A percentile compares a stretch with the other conserved stretches of the same genome.
Evolutionary conservation across 169 alveolate genomes (phyloP).

Genomic region (Cryptosporidium meleagridis): DNA sequence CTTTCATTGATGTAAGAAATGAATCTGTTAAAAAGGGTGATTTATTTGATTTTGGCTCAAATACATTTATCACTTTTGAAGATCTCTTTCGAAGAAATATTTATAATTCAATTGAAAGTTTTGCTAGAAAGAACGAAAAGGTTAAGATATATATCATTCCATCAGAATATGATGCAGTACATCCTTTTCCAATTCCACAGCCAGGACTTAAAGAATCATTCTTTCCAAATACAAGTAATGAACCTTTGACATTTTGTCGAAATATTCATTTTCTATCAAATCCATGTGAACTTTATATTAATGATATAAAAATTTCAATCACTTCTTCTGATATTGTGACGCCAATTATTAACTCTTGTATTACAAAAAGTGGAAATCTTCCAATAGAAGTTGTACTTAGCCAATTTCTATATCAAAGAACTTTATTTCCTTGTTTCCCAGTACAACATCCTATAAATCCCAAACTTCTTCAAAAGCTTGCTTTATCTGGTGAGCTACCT

Average conservation of each 20-base stretch:
- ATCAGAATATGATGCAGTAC: slow-evolving; percentile 60
- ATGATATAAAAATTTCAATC: slow-evolving; percentile 36
- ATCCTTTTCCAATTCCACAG: slow-evolving; percentile 66
- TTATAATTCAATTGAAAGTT: not conserved
- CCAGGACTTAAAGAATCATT: slow-evolving; percentile 51
- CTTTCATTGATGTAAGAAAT: slow-evolving; percentile 61
- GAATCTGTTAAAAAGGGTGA: slow-evolving; percentile 54
- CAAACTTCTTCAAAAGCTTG: slow-evolving; percentile 4
- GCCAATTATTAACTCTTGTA: slow-evolving; percentile 43
- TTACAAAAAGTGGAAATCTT: slow-evolving; percentile 15
- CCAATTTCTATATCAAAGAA: slow-evolving; percentile 69
- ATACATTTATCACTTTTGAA: slow-evolving; percentile 46
- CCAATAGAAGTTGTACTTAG: slow-evolving; percentile 48
- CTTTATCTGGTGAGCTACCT: slow-evolving; percentile 54
- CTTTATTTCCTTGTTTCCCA: slow-evolving; percentile 62
- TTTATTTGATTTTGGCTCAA: slow-evolving; percentile 35
- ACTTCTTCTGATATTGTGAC: slow-evolving; percentile 67
- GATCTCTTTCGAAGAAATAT: not conserved
- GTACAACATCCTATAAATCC: slow-evolving; percentile 72
- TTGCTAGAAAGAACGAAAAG: slow-evolving; percentile 53
- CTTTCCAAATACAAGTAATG: not conserved
- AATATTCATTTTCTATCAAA: slow-evolving; percentile 44
- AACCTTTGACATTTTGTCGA: not conserved
- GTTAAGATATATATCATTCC: slow-evolving; percentile 51
- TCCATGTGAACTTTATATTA: slow-evolving; percentile 63